A percentile compares a stretch with the other conserved stretches of the same genome.
These are phyloP conservation scores for Fraxinus baroniana DNA, from an alignment of 305 asterid species.

Conservation along the genomic window DNA sequence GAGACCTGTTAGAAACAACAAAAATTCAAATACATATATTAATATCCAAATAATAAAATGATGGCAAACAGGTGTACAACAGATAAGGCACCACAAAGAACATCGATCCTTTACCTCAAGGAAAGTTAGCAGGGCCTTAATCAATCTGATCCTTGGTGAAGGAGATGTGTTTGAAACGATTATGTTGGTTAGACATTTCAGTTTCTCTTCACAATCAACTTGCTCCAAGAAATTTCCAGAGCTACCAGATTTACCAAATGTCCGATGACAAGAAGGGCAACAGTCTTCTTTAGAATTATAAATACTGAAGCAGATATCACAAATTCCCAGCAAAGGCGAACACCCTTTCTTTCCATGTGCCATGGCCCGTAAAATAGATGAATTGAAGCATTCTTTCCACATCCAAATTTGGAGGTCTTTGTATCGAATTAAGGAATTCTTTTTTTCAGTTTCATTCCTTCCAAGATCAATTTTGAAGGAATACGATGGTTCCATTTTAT, in stretches of 20 bases:
- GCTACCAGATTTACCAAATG: slow-evolving; percentile 26
- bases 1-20: slow-evolving; percentile 49
- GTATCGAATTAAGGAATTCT: slow-evolving; percentile 55
- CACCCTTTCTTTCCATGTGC: slow-evolving; percentile 60
- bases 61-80: slow-evolving; percentile 13
- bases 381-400: slow-evolving; percentile 75
- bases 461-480: slow-evolving; percentile 77
- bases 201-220: slow-evolving; percentile 27
- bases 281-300: slow-evolving; percentile 40
- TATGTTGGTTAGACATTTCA: slow-evolving; percentile 30
- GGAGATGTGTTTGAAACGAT: slow-evolving; percentile 38
- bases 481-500: slow-evolving; percentile 53
- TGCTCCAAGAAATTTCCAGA: slow-evolving; percentile 32
- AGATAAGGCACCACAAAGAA: slow-evolving; percentile 13
- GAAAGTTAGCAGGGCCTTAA: slow-evolving; percentile 59
- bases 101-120: slow-evolving; percentile 59
- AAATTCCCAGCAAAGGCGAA: slow-evolving; percentile 55
- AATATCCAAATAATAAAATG: slow-evolving; percentile 12
- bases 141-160: slow-evolving; percentile 64
- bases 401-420: slow-evolving; percentile 68
- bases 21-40: neutral
- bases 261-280: slow-evolving; percentile 51
- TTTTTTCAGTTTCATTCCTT: slow-evolving; percentile 55
- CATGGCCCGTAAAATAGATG: slow-evolving; percentile 50
- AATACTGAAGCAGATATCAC: slow-evolving; percentile 39